Percentiles rank a stretch among this genome's conserved stretches.
phyloP scores from a whole-genome alignment of 1,139 yeast genomes.

The Debaryomycetaceae sp. region DNA sequence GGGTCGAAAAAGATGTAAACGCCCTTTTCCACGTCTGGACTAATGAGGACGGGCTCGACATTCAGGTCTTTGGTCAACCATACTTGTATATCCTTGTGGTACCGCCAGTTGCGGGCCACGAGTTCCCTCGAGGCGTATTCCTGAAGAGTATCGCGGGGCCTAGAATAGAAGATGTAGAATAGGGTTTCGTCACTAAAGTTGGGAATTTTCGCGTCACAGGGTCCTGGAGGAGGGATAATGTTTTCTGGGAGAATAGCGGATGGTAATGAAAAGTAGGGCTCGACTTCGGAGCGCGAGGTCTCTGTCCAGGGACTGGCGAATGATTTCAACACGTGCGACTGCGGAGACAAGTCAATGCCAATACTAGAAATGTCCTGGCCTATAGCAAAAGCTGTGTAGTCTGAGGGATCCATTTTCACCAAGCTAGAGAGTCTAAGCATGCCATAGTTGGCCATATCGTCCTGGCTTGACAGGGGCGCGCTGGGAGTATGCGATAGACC shows the following conservation, averaged over 20 bases:
- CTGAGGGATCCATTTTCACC: constrained; percentile 56
- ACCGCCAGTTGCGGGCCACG: constrained; percentile 88
- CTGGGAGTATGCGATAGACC: constrained; percentile 13
- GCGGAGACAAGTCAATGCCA: constrained; percentile 50
- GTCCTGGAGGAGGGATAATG: constrained; percentile 18
- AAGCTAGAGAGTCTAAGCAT: constrained; percentile 61
- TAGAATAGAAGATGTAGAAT: constrained; percentile 87
- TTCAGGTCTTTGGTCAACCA: constrained; percentile 95
- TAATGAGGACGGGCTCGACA: constrained; percentile 78
- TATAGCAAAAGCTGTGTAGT: constrained; percentile 60
- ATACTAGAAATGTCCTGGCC: constrained; percentile 75
- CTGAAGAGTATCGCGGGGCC: constrained; percentile 87
- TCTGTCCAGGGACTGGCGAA: constrained; percentile 94
- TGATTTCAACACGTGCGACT: constrained; percentile 48
- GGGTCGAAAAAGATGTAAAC: constrained; percentile 96
- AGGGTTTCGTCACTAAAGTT: constrained; percentile 85
- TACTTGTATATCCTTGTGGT: constrained; percentile 88
- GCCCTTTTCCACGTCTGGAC: constrained; percentile 84
- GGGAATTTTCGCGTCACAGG: constrained; percentile 58
- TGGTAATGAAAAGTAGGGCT: constrained; percentile 65
- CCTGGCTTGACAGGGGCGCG: constrained; percentile 1
- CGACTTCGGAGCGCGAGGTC: constrained; percentile 83
- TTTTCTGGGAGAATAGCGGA: constrained; percentile 40
- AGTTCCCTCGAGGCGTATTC: constrained; percentile 90
- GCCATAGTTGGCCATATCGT: constrained; percentile 56